Percentiles rank a stretch among this genome's conserved stretches.
These are phyloP conservation scores for Stagonosporopsis chrysanthemi DNA, from an alignment of 2,329 filamentous ascomycete species.

Conservation along the genomic window DNA sequence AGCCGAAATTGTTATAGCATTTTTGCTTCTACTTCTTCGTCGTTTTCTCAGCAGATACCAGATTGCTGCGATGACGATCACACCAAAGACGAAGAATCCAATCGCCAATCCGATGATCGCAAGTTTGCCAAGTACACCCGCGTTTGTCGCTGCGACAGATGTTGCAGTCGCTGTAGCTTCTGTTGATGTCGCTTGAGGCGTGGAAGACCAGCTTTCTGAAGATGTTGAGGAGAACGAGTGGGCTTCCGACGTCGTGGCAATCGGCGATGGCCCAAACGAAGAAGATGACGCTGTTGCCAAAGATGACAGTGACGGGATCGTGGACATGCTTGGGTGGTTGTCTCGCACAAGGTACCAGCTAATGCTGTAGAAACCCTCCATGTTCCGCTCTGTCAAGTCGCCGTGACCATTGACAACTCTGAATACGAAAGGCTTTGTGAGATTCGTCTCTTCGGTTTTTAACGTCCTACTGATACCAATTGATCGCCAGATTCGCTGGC, in stretches of 20 bases:
- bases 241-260: background rate
- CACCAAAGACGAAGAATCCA: background rate
- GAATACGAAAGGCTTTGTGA: background rate
- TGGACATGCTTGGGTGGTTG: background rate
- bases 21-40: too few species aligned
- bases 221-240: background rate
- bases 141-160: background rate
- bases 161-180: background rate
- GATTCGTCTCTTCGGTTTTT: background rate
- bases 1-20: too few species aligned
- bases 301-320: background rate
- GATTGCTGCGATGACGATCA: background rate
- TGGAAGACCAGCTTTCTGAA: background rate
- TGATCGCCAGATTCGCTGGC: background rate
- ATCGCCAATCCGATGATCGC: background rate
- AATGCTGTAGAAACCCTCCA: background rate
- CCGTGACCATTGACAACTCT: background rate
- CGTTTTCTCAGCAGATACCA: too few species aligned
- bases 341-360: background rate
- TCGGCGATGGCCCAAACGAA: background rate
- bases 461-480: background rate
- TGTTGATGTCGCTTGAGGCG: background rate
- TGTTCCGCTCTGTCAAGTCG: background rate
- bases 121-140: background rate
- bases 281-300: background rate